phyloP scores from a whole-genome alignment of 371 early-diverging fungal species.

The Sporodiniella umbellata region DNA sequence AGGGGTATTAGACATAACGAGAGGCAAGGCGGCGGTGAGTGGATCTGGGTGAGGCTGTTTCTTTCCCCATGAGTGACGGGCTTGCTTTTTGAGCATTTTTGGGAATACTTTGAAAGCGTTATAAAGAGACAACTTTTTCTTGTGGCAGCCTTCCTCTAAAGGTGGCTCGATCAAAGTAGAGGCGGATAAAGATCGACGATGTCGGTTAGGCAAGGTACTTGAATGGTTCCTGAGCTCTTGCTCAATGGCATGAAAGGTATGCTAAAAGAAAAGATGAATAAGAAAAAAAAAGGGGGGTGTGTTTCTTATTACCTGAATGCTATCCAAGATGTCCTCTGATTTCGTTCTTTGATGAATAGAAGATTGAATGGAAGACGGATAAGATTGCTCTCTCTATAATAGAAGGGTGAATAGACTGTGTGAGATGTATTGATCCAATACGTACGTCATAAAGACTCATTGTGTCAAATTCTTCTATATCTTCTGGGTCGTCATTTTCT shows the following conservation, averaged over 20 bases:
- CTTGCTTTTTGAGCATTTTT: neutral
- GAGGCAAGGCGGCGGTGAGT: too few species aligned
- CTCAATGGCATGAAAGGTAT: neutral
- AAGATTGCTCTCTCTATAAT: slow-evolving; percentile 11
- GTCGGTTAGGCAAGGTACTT: neutral
- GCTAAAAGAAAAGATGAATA: neutral
- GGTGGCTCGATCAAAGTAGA: neutral
- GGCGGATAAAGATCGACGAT: neutral
- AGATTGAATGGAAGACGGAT: neutral
- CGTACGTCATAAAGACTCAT: slow-evolving; percentile 14
- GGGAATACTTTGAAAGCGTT: neutral
- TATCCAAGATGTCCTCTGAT: slow-evolving; percentile 13
- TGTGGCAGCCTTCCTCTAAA: neutral
- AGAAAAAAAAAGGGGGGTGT: neutral
- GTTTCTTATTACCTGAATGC: slow-evolving; percentile 6
- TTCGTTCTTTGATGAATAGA: slow-evolving; percentile 2
- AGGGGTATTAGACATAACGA: too few species aligned
- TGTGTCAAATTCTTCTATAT: neutral
- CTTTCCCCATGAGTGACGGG: neutral
- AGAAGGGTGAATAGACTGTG: slow-evolving; percentile 4
- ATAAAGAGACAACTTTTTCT: neutral
- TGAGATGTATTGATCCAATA: neutral
- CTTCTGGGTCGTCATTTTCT: slow-evolving; percentile 3
- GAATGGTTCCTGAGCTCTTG: neutral
- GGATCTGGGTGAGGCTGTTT: too few species aligned